Percentiles rank a stretch among this genome's conserved stretches.
Conservation (phyloP, 169 alveolate genomes). For the Toxoplasma gondii region DNA sequence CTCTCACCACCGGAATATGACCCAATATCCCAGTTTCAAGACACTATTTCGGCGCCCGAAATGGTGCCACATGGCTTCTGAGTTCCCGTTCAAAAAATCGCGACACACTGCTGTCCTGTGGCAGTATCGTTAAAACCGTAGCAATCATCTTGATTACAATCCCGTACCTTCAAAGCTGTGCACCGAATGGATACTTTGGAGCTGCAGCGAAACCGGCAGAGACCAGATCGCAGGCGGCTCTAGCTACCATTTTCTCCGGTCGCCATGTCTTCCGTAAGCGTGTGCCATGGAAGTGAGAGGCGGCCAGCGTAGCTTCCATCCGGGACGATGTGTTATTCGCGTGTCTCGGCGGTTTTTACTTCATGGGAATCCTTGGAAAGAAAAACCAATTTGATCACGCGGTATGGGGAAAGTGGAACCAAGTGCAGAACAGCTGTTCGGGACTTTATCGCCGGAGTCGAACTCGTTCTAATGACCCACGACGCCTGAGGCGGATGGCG, state of each 20-base stretch:
- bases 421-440: no score
- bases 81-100: no score
- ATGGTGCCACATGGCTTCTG: no score
- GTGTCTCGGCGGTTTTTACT: slow-evolving; percentile 41
- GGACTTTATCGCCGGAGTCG: no score
- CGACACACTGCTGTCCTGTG: no score
- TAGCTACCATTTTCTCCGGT: neutral
- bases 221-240: neutral
- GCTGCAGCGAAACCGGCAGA: slow-evolving; percentile 2
- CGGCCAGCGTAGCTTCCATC: neutral
- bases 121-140: no score
- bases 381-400: slow-evolving; percentile 39
- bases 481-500: no score
- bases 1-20: no score
- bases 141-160: no score
- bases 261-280: neutral
- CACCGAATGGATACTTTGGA: neutral
- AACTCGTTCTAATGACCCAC: no score
- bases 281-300: neutral
- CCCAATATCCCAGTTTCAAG: no score
- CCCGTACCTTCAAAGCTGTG: neutral
- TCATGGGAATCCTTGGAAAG: neutral
- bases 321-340: neutral
- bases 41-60: no score
- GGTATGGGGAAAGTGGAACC: neutral